Conservation (phyloP, 176 grass and related monocot species). For the Aegilops umbellulata region DNA sequence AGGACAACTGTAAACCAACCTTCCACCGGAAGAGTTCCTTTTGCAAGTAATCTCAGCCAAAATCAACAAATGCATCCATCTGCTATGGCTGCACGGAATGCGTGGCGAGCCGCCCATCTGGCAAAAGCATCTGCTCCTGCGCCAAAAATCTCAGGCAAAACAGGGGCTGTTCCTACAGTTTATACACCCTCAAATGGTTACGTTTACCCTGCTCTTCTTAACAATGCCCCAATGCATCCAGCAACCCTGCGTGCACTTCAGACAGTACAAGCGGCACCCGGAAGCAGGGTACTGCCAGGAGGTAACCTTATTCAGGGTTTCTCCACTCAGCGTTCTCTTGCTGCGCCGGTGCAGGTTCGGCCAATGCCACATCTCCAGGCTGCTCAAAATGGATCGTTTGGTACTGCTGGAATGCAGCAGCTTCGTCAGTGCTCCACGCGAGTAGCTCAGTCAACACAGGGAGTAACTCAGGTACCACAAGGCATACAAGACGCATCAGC, state of each 20-base stretch:
- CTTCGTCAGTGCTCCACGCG: neutral
- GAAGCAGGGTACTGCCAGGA: neutral
- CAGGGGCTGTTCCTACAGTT: neutral
- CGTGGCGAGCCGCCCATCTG: neutral
- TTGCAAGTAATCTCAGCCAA: neutral
- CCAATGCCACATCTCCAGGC: neutral
- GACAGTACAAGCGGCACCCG: neutral
- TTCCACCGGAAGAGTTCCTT: neutral
- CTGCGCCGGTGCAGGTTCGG: neutral
- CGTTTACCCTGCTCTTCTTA: neutral
- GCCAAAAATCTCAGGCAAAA: neutral
- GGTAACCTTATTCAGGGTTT: neutral
- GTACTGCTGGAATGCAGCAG: neutral
- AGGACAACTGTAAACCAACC: neutral
- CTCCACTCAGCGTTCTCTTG: slow-evolving; percentile 10
- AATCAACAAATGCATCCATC: slow-evolving; percentile 14
- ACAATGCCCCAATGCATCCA: neutral
- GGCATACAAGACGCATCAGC: neutral
- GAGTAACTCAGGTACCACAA: neutral
- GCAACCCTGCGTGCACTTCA: neutral
- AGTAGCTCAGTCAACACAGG: neutral
- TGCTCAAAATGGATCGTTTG: neutral
- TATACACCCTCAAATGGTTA: slow-evolving; percentile 17
- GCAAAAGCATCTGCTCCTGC: neutral
- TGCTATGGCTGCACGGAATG: neutral